Base-by-base conservation (phyloP, 306 rosid species). In the Medicago ruthenica region DNA sequence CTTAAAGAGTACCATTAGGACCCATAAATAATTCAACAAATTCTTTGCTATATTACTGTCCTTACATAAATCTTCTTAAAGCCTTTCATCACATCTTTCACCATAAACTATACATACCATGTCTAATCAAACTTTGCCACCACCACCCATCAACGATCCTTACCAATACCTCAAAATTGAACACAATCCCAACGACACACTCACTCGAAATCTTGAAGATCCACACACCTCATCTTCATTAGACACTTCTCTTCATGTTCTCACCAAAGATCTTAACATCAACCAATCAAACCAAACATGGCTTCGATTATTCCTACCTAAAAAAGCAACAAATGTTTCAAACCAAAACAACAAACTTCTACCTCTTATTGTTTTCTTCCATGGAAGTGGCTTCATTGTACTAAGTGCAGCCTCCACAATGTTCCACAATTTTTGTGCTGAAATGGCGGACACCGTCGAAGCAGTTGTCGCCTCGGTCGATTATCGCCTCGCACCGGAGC, bases 401-500 rank as follows among this genome's bases (percentile, higher is more conserved):
- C 5, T 1, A 0, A 78, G 86, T 11, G 84, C 89, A 3, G 67
- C 87, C 12, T 42, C 88, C 8, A 36, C 87, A 1, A 0, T 45
- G 0, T 77, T 65, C 73, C 91, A 85, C 7, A 22, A 77, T 21
- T 75, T 74, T 6, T 81, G 85, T 16, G 36, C 21, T 0, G 41
- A 53, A 40, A 16, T 87, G 16, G 85, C 88, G 0, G 15, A 47
- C 0, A 12, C 57, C 0, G 10, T 55, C 14, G 39, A 15, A 2
- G 80, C 84, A 0, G 17, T 86, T 48, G 74, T 88, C 0, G 85
- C 75, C 16, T 86, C 90, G 9, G 77, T 86, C 1, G 85, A 83
- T 9, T 88, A 86, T 76, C 83, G 89, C 10, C 85, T 86, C 0
- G 84, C 88, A 0, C 92, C 87, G 0, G 88, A 86, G 75, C 85